Conservation (phyloP, 164 flowering plant species). For the Chimonanthus praecox region DNA sequence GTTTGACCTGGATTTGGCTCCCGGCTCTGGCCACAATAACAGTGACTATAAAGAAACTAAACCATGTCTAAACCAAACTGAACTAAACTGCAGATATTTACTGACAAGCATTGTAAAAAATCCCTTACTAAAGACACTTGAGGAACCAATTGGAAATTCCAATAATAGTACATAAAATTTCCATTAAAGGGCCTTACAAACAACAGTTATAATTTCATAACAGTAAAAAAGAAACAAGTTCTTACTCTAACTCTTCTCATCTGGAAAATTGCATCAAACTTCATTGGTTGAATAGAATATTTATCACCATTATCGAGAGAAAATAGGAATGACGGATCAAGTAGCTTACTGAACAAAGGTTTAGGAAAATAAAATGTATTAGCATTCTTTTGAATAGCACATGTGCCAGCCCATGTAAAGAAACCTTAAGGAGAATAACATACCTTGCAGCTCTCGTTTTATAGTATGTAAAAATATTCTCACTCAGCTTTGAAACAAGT, state of each 20-base stretch:
- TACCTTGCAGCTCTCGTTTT: slow-evolving; percentile 99
- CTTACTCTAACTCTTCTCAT: slow-evolving; percentile 87
- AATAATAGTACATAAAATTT: too few species aligned
- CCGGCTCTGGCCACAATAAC: too few species aligned
- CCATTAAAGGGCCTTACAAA: too few species aligned
- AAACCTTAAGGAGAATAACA: slow-evolving; percentile 2
- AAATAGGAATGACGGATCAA: slow-evolving; percentile 94
- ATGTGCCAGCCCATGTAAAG: not conserved
- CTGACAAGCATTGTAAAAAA: too few species aligned
- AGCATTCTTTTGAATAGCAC: not conserved
- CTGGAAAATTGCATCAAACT: slow-evolving; percentile 63
- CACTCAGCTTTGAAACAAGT: slow-evolving; percentile 79
- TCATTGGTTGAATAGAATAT: slow-evolving; percentile 72
- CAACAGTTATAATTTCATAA: too few species aligned
- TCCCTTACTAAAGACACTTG: too few species aligned
- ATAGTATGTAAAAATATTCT: slow-evolving; percentile 75
- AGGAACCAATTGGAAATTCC: too few species aligned
- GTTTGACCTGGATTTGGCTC: too few species aligned
- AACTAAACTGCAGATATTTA: too few species aligned
- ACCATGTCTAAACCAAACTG: too few species aligned
- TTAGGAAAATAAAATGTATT: slow-evolving; percentile 4
- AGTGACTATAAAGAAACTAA: too few species aligned
- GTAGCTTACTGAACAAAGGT: slow-evolving; percentile 56
- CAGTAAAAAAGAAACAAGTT: not conserved
- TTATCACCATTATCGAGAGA: slow-evolving; percentile 88